Evolutionary conservation across 192 early-diverging fungal genomes (phyloP), one percentile per base, ranked within the genome.

Genomic region (Blastocladiella britannica): DNA sequence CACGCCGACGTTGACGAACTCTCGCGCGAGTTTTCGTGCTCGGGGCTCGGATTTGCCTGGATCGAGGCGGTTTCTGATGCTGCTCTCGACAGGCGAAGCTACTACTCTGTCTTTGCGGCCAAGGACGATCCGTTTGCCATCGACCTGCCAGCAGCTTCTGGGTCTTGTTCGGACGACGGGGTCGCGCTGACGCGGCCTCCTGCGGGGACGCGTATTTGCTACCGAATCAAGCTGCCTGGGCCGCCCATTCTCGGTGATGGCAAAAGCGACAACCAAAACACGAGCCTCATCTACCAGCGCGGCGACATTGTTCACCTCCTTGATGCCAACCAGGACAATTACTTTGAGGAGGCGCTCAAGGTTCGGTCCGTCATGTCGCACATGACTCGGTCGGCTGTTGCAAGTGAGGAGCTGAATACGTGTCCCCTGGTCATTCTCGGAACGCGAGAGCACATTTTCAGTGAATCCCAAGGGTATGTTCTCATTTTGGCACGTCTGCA

Each of bases 261-360:
- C 51, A 91, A 91, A 70, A 84, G 85, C 0, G 87, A 87, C 66
- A 91, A 91, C 65, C 88, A 88, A 70, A 89, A 87, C 66, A 86
- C 88, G 60, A 74, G 84, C 22, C 75, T 91, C 47, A 78, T 88
- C 29, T 91, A 85, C 55, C 78, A 78, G 43, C 87, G 88, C 43
- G 88, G 88, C 30, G 88, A 91, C 71, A 88, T 87, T 53, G 28
- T 91, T 30, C 85, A 91, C 64, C 66, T 88, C 8, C 77, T 91
- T 26, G 88, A 91, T 59, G 88, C 88, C 22, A 91, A 91, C 60
- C 86, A 89, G 72, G 88, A 91, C 64, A 87, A 91, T 65, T 91
- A 89, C 61, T 72, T 91, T n/a, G 88, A 91, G 57, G 86, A 89
- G 71, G 80, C 81, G 47, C 70, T 91, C 62, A 91, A 91, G 68